Conservation (phyloP, 257 asterid genomes). For the Gentiana straminea region DNA sequence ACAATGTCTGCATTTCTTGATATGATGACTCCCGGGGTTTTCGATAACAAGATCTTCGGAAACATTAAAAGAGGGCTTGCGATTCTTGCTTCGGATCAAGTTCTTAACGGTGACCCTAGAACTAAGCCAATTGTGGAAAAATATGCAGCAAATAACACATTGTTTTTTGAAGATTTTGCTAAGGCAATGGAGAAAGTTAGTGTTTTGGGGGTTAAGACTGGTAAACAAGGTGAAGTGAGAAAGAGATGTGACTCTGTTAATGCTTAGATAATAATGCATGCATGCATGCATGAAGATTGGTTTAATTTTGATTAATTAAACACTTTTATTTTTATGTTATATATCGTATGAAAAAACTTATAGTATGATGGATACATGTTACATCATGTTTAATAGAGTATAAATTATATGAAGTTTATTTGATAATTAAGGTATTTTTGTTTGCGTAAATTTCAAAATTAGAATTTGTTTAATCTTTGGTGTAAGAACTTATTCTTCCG, state of each 20-base stretch:
- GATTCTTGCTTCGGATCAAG: constrained; percentile 15
- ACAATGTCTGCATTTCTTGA: constrained; percentile 19
- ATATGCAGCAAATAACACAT: constrained; percentile 13
- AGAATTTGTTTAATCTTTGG: too few species aligned
- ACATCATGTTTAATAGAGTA: too few species aligned
- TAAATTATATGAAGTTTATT: too few species aligned
- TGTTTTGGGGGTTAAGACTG: constrained; percentile 13
- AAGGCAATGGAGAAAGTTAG: constrained; percentile 23
- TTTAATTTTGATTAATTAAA: not conserved
- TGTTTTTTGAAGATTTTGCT: constrained; percentile 20
- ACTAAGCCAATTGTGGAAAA: constrained; percentile 19
- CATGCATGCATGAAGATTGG: not conserved
- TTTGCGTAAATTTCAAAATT: too few species aligned
- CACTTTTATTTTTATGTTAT: not conserved
- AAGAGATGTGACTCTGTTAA: constrained; percentile 23
- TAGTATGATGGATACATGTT: too few species aligned
- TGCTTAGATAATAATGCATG: not conserved
- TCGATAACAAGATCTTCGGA: constrained; percentile 21
- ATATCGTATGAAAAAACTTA: too few species aligned
- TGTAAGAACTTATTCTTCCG: too few species aligned
- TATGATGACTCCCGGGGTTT: constrained; percentile 18
- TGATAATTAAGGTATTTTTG: too few species aligned
- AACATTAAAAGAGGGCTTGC: constrained; percentile 22
- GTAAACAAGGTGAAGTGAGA: constrained; percentile 22
- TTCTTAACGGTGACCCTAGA: constrained; percentile 14